Evolutionary conservation across 305 asterid genomes (phyloP), one percentile per base, ranked within the genome.

Genomic region (Solanum hybrid): DNA sequence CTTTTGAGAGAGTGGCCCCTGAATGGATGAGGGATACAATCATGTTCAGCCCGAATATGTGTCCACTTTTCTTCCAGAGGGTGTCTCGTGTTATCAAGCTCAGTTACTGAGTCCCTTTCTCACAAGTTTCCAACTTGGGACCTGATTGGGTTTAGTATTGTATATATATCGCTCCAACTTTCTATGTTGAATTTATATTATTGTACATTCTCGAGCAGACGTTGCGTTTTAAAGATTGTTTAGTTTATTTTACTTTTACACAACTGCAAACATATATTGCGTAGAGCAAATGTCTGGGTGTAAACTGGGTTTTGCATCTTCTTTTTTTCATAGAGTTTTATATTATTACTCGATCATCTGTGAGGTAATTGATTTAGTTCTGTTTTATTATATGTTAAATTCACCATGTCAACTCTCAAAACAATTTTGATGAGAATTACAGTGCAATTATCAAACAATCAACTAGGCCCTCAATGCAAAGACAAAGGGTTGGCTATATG

Each of bases 1-100:
- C 98, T 14, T 90, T 96, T 27, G 96, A 95, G 88, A 95, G 95
- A 91, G 95, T 95, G 42, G 99, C 98, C 34, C 98, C 98, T 7
- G 98, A 94, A 86, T 97, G 98, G 98, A 96, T 96, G 97, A 94
- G 92, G 93, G 96, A 95, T 66, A 90, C 93, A n/a, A 56, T 95
- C 26, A 90, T 91, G 91, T 96, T 97, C 91, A 90, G 99, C 93
- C 88, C 95, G 5, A 94, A 92, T 87, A 96, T 95, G 98, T 95
- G 98, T 79, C 88, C 91, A 2, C 37, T 94, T 89, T 96, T 95
- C 88, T 95, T 97, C 88, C 93, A 93, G 88, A 93, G 96, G 93
- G 91, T 97, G 80, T 92, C 94, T 40, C 93, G 95, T 40, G 93
- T 95, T 85, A 89, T 96, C 87, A 93, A 93, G 89, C 91, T 89